These are phyloP conservation scores for Cyberlindnera misumaiensis DNA, from an alignment of 805 yeast species.

Conservation along the genomic window DNA sequence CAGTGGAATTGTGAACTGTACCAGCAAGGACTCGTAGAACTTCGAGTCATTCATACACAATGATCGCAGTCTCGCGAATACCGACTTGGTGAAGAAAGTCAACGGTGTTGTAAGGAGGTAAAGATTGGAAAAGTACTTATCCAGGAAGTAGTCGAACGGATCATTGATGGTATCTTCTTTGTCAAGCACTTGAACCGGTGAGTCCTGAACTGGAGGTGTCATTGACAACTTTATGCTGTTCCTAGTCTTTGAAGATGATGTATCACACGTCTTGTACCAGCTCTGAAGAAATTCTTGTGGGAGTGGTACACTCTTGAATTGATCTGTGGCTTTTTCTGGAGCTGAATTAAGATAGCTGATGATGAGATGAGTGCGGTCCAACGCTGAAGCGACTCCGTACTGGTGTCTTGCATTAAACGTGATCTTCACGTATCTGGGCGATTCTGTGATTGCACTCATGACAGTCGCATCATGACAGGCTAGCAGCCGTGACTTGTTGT, in stretches of 20 bases:
- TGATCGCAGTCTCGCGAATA: constrained; percentile 38
- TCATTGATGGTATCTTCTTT: constrained; percentile 9
- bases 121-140: constrained; percentile 30
- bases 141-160: constrained; percentile 24
- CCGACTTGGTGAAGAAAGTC: constrained; percentile 41
- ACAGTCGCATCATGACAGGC: constrained; percentile 2
- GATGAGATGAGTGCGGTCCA: constrained; percentile 2
- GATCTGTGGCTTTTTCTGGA: neutral
- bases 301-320: too few relatives aligned
- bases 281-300: neutral
- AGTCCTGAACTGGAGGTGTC: constrained; percentile 18
- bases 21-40: constrained; percentile 22
- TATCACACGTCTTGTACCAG: neutral
- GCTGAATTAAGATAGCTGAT: constrained; percentile 5
- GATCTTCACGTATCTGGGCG: constrained; percentile 14
- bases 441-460: neutral
- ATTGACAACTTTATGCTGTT: constrained; percentile 17
- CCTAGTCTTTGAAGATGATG: neutral
- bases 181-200: constrained; percentile 5
- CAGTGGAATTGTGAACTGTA: constrained; percentile 27
- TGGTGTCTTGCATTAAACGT: constrained; percentile 17
- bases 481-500: constrained; percentile 19
- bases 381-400: constrained; percentile 9
- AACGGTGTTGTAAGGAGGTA: constrained; percentile 30
- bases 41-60: constrained; percentile 29